These are phyloP conservation scores for Spiraea crenata DNA, from an alignment of 331 rosid species.

Conservation along the genomic window DNA sequence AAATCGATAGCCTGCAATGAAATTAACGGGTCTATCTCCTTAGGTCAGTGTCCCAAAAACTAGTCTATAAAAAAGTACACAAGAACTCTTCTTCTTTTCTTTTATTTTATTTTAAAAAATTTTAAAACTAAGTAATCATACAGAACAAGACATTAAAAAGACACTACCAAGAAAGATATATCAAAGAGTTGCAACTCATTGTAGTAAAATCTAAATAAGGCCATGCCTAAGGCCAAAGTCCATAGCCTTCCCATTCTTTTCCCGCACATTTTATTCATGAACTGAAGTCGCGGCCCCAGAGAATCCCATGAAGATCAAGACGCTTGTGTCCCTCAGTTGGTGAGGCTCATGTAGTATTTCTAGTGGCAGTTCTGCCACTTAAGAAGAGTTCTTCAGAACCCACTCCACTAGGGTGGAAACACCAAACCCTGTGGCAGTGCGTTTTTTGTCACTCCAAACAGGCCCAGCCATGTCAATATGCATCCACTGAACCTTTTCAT, in stretches of 20 bases:
- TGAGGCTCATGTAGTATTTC: neutral
- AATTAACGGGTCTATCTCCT: too few species aligned
- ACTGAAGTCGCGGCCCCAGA: slow-evolving; percentile 17
- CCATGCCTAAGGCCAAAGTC: slow-evolving; percentile 18
- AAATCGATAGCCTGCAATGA: too few species aligned
- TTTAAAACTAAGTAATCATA: too few species aligned
- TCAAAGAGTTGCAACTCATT: slow-evolving; percentile 8
- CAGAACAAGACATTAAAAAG: neutral
- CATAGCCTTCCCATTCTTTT: slow-evolving; percentile 16
- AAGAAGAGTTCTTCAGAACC: slow-evolving; percentile 77
- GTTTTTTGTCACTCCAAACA: slow-evolving; percentile 80
- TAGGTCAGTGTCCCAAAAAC: neutral
- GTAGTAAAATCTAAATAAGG: slow-evolving; percentile 13
- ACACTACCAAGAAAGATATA: neutral
- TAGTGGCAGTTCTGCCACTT: slow-evolving; percentile 17
- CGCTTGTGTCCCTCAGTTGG: slow-evolving; percentile 8
- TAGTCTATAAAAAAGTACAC: neutral
- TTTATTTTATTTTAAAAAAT: neutral
- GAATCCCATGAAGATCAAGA: slow-evolving; percentile 18
- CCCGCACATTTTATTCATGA: slow-evolving; percentile 30
- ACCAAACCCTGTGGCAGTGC: slow-evolving; percentile 81
- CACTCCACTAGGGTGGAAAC: slow-evolving; percentile 88
- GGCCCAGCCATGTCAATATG: slow-evolving; percentile 97
- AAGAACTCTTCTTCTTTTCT: neutral
- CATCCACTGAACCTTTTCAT: slow-evolving; percentile 96